A percentile compares a stretch with the other conserved stretches of the same genome.
Conservation (phyloP, 768 basidiomycete species). For the Boletus huronensis region DNA sequence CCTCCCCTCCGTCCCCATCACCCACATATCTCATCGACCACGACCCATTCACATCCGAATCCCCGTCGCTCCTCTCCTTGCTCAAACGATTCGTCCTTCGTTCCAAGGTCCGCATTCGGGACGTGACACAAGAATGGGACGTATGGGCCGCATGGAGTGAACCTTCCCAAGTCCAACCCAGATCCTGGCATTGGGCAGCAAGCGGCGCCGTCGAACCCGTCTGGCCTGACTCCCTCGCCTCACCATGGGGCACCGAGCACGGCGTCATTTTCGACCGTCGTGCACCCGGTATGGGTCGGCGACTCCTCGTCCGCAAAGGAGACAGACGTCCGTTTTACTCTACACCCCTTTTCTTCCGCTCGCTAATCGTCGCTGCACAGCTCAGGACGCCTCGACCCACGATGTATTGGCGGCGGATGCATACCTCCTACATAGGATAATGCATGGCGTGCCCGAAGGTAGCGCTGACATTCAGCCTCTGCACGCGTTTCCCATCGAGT, state of each 20-base stretch:
- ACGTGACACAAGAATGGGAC: slow-evolving; percentile 74
- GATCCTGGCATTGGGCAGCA: slow-evolving; percentile 52
- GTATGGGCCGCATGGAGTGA: slow-evolving; percentile 82
- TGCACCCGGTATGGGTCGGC: slow-evolving; percentile 73
- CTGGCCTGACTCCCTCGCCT: slow-evolving; percentile 50
- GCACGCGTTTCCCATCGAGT: slow-evolving; percentile 89
- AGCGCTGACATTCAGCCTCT: slow-evolving; percentile 67
- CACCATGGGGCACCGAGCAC: slow-evolving; percentile 62
- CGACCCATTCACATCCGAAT: slow-evolving; percentile 58
- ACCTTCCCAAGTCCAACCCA: slow-evolving; percentile 35
- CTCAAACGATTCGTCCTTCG: slow-evolving; percentile 85
- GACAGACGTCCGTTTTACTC: slow-evolving; percentile 58
- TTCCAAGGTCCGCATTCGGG: slow-evolving; percentile 80
- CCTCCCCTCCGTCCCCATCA: slow-evolving; percentile 43
- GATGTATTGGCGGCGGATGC: slow-evolving; percentile 49
- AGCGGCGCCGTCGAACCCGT: slow-evolving; percentile 78
- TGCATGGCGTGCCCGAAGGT: slow-evolving; percentile 88
- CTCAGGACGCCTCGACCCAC: slow-evolving; percentile 53
- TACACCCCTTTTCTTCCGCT: neutral
- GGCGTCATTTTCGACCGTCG: slow-evolving; percentile 57
- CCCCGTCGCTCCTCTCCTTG: slow-evolving; percentile 58
- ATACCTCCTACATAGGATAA: slow-evolving; percentile 76
- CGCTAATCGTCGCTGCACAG: slow-evolving; percentile 31
- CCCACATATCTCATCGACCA: slow-evolving; percentile 69
- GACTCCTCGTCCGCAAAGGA: slow-evolving; percentile 68